A percentile compares a stretch with the other conserved stretches of the same genome.
These are phyloP conservation scores for Paxillus involutus DNA, from an alignment of 768 basidiomycete genomes.

Conservation along the genomic window DNA sequence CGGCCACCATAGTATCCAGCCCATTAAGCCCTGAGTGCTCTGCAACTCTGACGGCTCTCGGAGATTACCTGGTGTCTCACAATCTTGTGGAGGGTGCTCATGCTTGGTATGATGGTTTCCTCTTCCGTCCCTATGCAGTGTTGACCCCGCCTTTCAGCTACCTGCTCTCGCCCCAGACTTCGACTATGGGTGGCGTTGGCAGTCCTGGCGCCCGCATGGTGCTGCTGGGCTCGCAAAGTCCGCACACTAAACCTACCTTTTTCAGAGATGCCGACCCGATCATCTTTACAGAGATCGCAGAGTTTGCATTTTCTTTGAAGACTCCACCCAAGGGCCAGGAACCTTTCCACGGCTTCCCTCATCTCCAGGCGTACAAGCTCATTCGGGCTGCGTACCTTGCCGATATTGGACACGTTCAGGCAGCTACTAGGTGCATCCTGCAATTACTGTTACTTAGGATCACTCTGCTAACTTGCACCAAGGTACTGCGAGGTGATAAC, in stretches of 20 bases:
- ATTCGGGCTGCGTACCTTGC: slow-evolving; percentile 73
- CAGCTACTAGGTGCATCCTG: slow-evolving; percentile 66
- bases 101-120: slow-evolving; percentile 64
- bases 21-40: slow-evolving; percentile 68
- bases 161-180: slow-evolving; percentile 80
- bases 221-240: slow-evolving; percentile 70
- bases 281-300: slow-evolving; percentile 86
- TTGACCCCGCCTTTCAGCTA: slow-evolving; percentile 51
- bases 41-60: slow-evolving; percentile 77
- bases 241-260: slow-evolving; percentile 48
- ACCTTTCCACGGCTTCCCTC: slow-evolving; percentile 74
- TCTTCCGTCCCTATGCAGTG: not conserved
- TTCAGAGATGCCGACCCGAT: slow-evolving; percentile 71
- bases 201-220: slow-evolving; percentile 65
- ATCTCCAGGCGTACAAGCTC: slow-evolving; percentile 86
- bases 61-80: slow-evolving; percentile 73
- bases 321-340: slow-evolving; percentile 82
- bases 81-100: slow-evolving; percentile 86
- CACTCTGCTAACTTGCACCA: slow-evolving; percentile 1
- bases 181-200: slow-evolving; percentile 70
- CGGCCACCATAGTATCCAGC: slow-evolving; percentile 78
- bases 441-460: not conserved
- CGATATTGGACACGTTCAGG: slow-evolving; percentile 76
- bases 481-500: slow-evolving; percentile 95
- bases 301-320: slow-evolving; percentile 85